A percentile compares a stretch with the other conserved stretches of the same genome.
Evolutionary conservation across 768 basidiomycete species (phyloP).

Genomic region (Suillus subalutaceus): DNA sequence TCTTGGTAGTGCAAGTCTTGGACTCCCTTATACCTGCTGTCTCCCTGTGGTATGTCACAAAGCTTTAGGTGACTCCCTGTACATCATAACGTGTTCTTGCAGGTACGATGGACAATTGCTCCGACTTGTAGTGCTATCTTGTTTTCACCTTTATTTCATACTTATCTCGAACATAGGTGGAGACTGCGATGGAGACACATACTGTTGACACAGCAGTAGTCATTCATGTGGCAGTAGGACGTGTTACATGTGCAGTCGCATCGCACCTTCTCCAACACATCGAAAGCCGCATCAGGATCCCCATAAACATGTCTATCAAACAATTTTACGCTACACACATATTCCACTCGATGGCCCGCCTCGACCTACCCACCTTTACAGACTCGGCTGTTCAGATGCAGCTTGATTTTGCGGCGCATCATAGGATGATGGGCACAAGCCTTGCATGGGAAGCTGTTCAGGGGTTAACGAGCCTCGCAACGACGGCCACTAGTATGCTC

Average conservation of each 20-base stretch:
- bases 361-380: conserved; percentile 76
- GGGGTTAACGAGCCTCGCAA: conserved; percentile 43
- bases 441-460: conserved; percentile 64
- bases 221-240: conserved; percentile 55
- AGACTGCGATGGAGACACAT: conserved; percentile 65
- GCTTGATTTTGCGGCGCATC: conserved; percentile 52
- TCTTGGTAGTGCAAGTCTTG: conserved; percentile 45
- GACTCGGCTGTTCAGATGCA: conserved; percentile 69
- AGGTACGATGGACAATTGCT: conserved; percentile 73
- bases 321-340: conserved; percentile 62
- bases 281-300: conserved; percentile 43
- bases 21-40: conserved; percentile 62
- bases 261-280: conserved; percentile 46
- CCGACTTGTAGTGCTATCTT: conserved; percentile 48
- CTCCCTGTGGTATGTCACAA: conserved; percentile 53
- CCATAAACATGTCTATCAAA: conserved; percentile 61
- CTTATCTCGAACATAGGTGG: conserved; percentile 46
- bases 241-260: conserved; percentile 52
- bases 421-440: conserved; percentile 37
- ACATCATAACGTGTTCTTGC: conserved; percentile 1
- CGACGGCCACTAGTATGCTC: conserved; percentile 50
- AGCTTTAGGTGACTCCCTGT: background rate
- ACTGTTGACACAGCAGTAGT: conserved; percentile 60
- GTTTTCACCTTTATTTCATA: conserved; percentile 12
- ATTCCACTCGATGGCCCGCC: conserved; percentile 67